Evolutionary conservation across 805 yeast genomes (phyloP).

Genomic region (Wickerhamiella brachini): DNA sequence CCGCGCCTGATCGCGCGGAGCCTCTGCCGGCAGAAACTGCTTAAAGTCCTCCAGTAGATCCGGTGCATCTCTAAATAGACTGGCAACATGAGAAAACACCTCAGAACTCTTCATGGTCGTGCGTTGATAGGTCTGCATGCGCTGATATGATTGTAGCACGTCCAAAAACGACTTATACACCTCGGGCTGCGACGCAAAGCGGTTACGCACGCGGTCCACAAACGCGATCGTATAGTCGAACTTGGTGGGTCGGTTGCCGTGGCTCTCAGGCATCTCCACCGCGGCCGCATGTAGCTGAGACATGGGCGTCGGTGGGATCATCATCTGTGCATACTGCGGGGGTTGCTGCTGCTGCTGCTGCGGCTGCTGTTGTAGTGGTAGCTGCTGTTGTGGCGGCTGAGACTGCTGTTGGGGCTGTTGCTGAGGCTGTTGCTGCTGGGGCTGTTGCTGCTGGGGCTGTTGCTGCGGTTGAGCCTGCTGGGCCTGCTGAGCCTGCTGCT

Average conservation of each 20-base stretch:
- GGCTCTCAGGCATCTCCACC: conserved; percentile 7
- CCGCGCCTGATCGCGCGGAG: conserved; percentile 31
- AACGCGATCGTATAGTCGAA: conserved; percentile 94
- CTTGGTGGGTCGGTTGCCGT: conserved; percentile 60
- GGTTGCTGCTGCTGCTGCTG: conserved; percentile 6
- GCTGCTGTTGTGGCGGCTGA: conserved; percentile 15
- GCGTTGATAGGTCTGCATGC: conserved; percentile 76
- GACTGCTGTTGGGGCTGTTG: conserved; percentile 12
- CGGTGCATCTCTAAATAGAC: conserved; percentile 81
- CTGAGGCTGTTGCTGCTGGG: conserved; percentile 1
- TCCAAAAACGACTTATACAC: conserved; percentile 90
- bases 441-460: conserved; percentile 11
- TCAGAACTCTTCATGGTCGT: conserved; percentile 93
- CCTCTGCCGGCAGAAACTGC: conserved; percentile 81
- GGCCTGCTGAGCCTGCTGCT: conserved; percentile 4
- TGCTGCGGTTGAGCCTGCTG: conserved; percentile 7
- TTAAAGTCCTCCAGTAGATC: conserved; percentile 90
- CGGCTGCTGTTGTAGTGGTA: conserved; percentile 14
- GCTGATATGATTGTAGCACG: conserved; percentile 88
- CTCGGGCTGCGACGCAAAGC: conserved; percentile 89
- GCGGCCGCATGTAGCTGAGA: neutral
- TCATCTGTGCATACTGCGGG: conserved; percentile 5
- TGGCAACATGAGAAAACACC: conserved; percentile 86
- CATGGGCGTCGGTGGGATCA: conserved; percentile 1
- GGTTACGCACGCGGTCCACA: conserved; percentile 88